Base-by-base conservation (phyloP, 163 green algal species). In the Scenedesmus sp. region DNA sequence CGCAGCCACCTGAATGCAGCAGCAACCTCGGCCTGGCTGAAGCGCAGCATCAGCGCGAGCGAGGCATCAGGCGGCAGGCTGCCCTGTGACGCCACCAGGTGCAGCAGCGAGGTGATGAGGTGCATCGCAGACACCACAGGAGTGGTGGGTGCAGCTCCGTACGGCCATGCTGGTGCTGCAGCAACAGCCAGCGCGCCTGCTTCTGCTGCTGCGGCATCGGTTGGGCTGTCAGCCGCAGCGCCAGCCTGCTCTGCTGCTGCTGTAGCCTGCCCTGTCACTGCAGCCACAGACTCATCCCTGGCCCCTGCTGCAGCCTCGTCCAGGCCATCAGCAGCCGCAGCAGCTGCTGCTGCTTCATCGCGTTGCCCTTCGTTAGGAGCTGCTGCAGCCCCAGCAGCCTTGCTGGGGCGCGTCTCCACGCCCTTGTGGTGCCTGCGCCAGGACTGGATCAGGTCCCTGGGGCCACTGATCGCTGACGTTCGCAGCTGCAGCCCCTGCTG, bases 1-100 rank as follows among this genome's bases (percentile, higher is more conserved):
- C 82, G 82, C 89, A 92, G 89, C 89, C 89, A 92, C 16, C 82
- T 74, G 82, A 92, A 92, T 20, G 89, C 89, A 67, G 62, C 81
- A 9, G 89, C 81, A 70, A 92, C 89, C 89, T 92, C 89, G 57
- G 89, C 81, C 54, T 88, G 87, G 13, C 57, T 91, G 76, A 91
- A 91, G 15, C 89, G 83, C 20, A 82, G 82, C 64, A 92, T 56
- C 64, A 92, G 82, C 8, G 89, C 89, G 23, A 74, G 18, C 1
- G 89, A 88, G 57, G 89, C 89, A 82, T 88, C 89, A 20, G 81
- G 3, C 0, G 89, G 81, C 64, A 92, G 83, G 34, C 79, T 82
- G 20, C 79, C 81, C 5, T 62, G 67, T 1, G 20, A 76, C 34
- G 46, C 81, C 54, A 88, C 89, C 64, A 89, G 56, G 52, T 85